Base-by-base conservation (phyloP, 2,329 filamentous ascomycete genomes). In the Gremmenia infestans region DNA sequence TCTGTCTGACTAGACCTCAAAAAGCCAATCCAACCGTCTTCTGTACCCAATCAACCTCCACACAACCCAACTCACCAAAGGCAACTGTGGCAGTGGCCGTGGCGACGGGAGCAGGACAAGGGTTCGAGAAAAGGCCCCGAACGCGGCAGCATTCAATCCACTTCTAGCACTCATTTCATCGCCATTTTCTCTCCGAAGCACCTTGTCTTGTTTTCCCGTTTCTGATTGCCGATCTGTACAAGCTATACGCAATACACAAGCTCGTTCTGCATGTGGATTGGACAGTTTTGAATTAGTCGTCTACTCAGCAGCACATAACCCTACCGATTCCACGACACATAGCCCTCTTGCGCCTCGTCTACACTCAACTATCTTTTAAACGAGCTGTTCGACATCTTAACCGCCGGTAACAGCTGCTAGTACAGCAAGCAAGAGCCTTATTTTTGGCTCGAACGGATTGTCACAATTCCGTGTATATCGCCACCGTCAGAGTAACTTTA, bases 51-150 rank as follows among this genome's bases (percentile, higher is more conserved):
- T 63, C 60, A 63, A 7, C 19, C 45, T 35, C 4, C 12, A 35
- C 15, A 43, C 43, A 11, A 28, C 22, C 11, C 39, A n/a, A 19
- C 49, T 19, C 43, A 23, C 19, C 7, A 52, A 54, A 57, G 56
- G 52, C 56, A 54, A 60, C 48, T 54, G 52, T 60, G 43, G 58
- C 54, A 60, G 49, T 57, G 51, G 58, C 49, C 55, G 48, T 57
- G 51, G 58, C 50, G 55, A 47, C 53, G 23, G 25, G 32, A 55
- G 40, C 53, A 28, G 45, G 17, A 47, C 53, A 46, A 51, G 53
- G 53, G 19, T 55, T 47, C 19, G 15, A n/a, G 12, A 37, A 52
- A 56, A 53, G 55, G 50, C 57, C 53, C 48, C 53, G 53, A 48
- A 25, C 14, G 42, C 40, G 47, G 42, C 48, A 50, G 32, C 46